Conservation (phyloP, 495 filamentous ascomycete genomes). For the Penicillium fimorum region DNA sequence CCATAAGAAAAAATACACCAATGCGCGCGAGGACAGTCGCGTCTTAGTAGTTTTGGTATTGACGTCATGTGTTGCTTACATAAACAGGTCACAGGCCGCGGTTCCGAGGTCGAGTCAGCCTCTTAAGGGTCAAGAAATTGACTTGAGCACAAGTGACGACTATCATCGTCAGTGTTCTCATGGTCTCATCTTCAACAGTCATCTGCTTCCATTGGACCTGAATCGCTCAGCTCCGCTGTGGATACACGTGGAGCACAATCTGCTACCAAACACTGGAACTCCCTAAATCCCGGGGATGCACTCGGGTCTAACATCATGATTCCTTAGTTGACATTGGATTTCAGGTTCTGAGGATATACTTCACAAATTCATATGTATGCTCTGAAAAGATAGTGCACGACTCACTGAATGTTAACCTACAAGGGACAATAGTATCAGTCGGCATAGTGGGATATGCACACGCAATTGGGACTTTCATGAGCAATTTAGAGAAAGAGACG, state of each 20-base stretch:
- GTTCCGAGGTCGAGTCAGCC: not conserved
- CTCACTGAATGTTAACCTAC: too few species aligned
- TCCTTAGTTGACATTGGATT: not conserved
- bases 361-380: not conserved
- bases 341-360: not conserved
- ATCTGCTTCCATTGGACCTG: not conserved
- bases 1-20: not conserved
- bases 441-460: too few species aligned
- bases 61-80: conserved; percentile 16
- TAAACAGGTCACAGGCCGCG: conserved; percentile 3
- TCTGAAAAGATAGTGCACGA: not conserved
- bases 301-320: not conserved
- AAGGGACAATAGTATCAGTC: too few species aligned
- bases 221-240: not conserved
- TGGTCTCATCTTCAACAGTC: not conserved
- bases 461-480: too few species aligned
- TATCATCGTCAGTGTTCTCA: not conserved
- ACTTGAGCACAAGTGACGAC: not conserved
- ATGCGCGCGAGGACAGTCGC: not conserved
- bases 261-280: not conserved
- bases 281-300: not conserved
- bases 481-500: too few species aligned
- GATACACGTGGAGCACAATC: not conserved
- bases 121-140: not conserved
- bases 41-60: not conserved